Base-by-base conservation (phyloP, 2,329 filamentous ascomycete genomes). In the Zasmidium angulare region DNA sequence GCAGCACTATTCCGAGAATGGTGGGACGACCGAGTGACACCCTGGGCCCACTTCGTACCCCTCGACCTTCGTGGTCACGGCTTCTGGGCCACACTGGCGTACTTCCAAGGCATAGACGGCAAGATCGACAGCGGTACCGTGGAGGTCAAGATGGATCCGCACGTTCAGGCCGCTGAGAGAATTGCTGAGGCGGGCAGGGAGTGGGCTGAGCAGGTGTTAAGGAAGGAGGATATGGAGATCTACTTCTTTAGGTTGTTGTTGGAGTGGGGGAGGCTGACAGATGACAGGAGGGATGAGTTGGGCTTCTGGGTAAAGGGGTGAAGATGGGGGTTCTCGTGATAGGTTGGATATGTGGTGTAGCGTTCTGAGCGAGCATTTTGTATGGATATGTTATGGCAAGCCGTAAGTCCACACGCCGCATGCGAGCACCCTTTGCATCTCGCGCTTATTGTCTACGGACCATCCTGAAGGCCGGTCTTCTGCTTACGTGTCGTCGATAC, bases 41-140 rank as follows among this genome's bases (percentile, higher is more conserved):
- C 90, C 0, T 96, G 90, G 90, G 77, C 87, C 48, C 90, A 96
- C 71, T 95, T 91, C 67, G 87, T 93, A 1, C 91, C 91, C 9
- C 76, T 93, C 17, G 90, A 95, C 70, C 66, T 88, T 1, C 82
- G 90, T 2, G 85, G 89, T 20, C 89, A 92, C 61, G 89, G 84
- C 1, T 76, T 95, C 46, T 91, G 89, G 78, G 86, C 85, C 62
- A 90, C 87, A 0, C 74, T 93, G 55, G 84, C 88, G 0, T 95
- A 91, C 74, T 93, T 95, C 69, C 77, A 81, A 3, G 89, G 88
- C 0, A 78, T 85, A 3, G 76, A 81, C 6, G 78, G 77, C 17
- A 68, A 68, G 52, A 65, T 82, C 26, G 80, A 81, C 55, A 80
- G 80, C 17, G 20, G 20, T 23, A 50, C 26, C 10, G 77, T 81